Percentiles rank a stretch among this genome's conserved stretches.
phyloP scores from a whole-genome alignment of 1,139 yeast genomes.

The Debaryomyces robertsiae region DNA sequence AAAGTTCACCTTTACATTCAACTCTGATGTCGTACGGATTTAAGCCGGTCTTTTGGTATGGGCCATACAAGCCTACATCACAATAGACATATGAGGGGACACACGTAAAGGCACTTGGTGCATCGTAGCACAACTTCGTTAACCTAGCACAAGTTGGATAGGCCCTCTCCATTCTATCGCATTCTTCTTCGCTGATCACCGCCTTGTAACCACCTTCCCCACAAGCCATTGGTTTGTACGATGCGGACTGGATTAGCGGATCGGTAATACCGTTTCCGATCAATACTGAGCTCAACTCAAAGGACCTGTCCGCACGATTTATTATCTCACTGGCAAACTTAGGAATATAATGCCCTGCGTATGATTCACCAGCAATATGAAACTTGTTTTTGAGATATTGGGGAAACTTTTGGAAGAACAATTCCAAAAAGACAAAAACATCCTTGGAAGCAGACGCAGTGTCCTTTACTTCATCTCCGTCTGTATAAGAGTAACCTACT shows the following conservation, averaged over 20 bases:
- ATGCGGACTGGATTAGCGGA: conserved; percentile 65
- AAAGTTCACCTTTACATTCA: conserved; percentile 55
- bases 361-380: conserved; percentile 88
- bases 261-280: conserved; percentile 89
- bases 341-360: conserved; percentile 88
- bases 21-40: conserved; percentile 71
- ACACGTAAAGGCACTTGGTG: conserved; percentile 50
- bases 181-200: conserved; percentile 61
- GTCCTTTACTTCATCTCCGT: conserved; percentile 53
- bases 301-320: conserved; percentile 62
- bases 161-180: conserved; percentile 54
- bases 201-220: conserved; percentile 78
- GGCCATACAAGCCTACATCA: conserved; percentile 43
- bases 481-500: conserved; percentile 79
- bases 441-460: conserved; percentile 78
- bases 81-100: conserved; percentile 54
- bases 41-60: conserved; percentile 60
- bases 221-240: conserved; percentile 83
- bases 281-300: conserved; percentile 68
- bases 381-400: conserved; percentile 58
- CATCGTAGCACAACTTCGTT: conserved; percentile 54
- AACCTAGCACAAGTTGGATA: conserved; percentile 61
- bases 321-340: conserved; percentile 74
- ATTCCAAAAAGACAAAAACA: conserved; percentile 74
- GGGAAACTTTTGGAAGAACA: conserved; percentile 76